Evolutionary conservation across 441 rosid species (phyloP).

Genomic region (Iberis amara): DNA sequence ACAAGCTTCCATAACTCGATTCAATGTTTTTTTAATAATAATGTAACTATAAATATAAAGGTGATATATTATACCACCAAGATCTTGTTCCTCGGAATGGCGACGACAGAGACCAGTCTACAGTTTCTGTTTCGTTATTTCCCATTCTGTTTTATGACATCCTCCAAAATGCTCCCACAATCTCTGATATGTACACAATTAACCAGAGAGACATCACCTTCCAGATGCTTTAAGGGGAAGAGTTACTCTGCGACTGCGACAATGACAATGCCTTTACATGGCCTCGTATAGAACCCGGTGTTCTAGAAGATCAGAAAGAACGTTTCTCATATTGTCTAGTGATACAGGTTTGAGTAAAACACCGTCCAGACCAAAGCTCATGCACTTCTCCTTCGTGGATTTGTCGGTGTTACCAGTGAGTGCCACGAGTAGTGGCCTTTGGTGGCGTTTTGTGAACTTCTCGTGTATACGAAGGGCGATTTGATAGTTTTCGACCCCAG

Average conservation of each 20-base stretch:
- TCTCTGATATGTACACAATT: slow-evolving; percentile 32
- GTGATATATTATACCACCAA: slow-evolving; percentile 8
- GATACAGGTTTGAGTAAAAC: slow-evolving; percentile 70
- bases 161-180: slow-evolving; percentile 20
- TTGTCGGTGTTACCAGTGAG: slow-evolving; percentile 73
- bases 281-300: slow-evolving; percentile 55
- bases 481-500: slow-evolving; percentile 54
- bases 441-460: slow-evolving; percentile 54
- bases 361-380: slow-evolving; percentile 82
- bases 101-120: slow-evolving; percentile 8
- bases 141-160: slow-evolving; percentile 1
- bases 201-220: slow-evolving; percentile 31
- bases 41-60: not conserved
- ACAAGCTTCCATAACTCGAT: too few species aligned
- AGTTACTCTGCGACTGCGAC: not conserved
- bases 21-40: too few species aligned
- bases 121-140: slow-evolving; percentile 16
- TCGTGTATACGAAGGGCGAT: slow-evolving; percentile 54
- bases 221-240: slow-evolving; percentile 7
- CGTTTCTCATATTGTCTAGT: slow-evolving; percentile 75
- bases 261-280: slow-evolving; percentile 29
- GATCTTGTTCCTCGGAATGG: slow-evolving; percentile 15
- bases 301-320: slow-evolving; percentile 64
- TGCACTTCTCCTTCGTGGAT: slow-evolving; percentile 66
- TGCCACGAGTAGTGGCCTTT: slow-evolving; percentile 77